Percentiles rank a stretch among this genome's conserved stretches.
Evolutionary conservation across 2,329 filamentous ascomycete genomes (phyloP).

Genomic region (Pseudogymnoascus verrucosus): DNA sequence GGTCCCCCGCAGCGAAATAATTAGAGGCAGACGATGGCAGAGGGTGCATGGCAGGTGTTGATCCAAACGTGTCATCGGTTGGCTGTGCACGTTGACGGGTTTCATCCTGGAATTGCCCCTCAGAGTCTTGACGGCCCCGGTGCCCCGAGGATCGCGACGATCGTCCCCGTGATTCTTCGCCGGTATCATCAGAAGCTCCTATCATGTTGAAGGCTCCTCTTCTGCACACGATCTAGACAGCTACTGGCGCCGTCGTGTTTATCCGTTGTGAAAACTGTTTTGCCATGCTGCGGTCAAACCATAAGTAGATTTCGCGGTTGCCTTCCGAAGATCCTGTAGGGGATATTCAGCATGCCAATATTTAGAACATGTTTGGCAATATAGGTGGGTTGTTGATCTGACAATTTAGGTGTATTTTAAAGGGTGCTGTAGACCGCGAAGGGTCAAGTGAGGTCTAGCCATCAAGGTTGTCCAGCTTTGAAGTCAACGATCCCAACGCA

Average conservation of each 20-base stretch:
- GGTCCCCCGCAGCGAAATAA: not conserved
- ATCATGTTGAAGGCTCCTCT: not conserved
- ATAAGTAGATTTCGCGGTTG: not conserved
- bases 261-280: not conserved
- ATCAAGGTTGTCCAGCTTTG: conserved; percentile 3
- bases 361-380: not conserved
- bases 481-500: not conserved
- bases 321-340: not conserved
- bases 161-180: not conserved
- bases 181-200: not conserved
- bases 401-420: not conserved
- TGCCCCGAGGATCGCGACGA: not conserved
- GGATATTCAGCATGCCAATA: not conserved
- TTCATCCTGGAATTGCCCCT: not conserved
- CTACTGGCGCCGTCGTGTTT: not conserved
- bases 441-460: not conserved
- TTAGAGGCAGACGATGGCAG: not conserved
- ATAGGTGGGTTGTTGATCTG: not conserved
- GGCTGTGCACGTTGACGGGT: not conserved
- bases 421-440: not conserved
- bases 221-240: not conserved
- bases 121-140: not conserved
- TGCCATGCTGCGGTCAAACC: not conserved
- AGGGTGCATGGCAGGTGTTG: not conserved
- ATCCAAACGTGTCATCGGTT: not conserved